phyloP scores from a whole-genome alignment of 768 basidiomycete species.

The Amanita fuliginea region DNA sequence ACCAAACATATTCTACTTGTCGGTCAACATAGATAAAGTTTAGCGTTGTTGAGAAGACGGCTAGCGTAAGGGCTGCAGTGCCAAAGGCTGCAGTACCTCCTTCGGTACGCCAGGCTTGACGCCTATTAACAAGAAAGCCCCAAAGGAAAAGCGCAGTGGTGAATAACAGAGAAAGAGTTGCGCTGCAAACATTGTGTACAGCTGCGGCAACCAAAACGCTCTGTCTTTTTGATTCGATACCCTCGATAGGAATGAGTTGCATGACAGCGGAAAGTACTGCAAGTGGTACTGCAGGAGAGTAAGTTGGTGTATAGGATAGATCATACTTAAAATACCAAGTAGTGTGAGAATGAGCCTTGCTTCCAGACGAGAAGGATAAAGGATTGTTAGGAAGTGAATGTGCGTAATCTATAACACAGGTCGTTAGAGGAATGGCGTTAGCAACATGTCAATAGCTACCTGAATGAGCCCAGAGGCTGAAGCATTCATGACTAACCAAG shows the following conservation, averaged over 20 bases:
- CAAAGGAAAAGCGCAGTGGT: slow-evolving; percentile 83
- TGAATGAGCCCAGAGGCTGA: slow-evolving; percentile 77
- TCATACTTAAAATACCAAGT: slow-evolving; percentile 42
- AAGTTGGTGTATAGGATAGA: neutral
- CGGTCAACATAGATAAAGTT: slow-evolving; percentile 81
- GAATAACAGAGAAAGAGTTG: slow-evolving; percentile 91
- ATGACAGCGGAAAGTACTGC: slow-evolving; percentile 77
- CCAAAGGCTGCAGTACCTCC: slow-evolving; percentile 96
- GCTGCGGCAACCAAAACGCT: slow-evolving; percentile 54
- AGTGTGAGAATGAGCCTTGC: slow-evolving; percentile 76
- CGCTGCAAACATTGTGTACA: slow-evolving; percentile 91
- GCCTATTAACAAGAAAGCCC: slow-evolving; percentile 85
- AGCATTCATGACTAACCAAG: slow-evolving; percentile 86
- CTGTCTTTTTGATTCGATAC: slow-evolving; percentile 4
- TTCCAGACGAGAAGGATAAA: slow-evolving; percentile 89
- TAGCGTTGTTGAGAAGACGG: slow-evolving; percentile 71
- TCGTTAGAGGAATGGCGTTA: neutral
- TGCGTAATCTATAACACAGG: slow-evolving; percentile 65
- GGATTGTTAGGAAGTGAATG: slow-evolving; percentile 91
- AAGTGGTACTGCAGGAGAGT: slow-evolving; percentile 48
- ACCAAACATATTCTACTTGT: slow-evolving; percentile 85
- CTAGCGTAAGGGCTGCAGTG: slow-evolving; percentile 70
- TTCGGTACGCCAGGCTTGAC: slow-evolving; percentile 91
- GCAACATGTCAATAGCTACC: slow-evolving; percentile 29
- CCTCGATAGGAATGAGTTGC: slow-evolving; percentile 67